Conservation (phyloP, 2,329 filamentous ascomycete genomes). For the Pseudogymnoascus sp. region DNA sequence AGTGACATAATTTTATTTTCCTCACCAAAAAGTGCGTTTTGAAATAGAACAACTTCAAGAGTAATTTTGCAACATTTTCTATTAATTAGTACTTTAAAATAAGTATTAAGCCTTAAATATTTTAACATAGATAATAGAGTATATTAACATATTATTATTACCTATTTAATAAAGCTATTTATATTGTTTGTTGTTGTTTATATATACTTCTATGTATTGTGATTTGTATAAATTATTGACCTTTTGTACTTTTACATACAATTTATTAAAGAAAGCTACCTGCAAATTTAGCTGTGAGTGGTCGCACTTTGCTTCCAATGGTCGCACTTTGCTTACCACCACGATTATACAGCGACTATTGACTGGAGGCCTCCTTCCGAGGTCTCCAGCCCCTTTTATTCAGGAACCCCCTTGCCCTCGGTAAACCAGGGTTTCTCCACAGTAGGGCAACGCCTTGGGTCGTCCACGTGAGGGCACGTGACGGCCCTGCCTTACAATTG, state of each 20-base stretch:
- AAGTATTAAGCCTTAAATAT: background rate
- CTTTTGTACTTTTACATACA: too few relatives aligned
- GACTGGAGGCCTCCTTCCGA: background rate
- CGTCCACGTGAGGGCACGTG: too few relatives aligned
- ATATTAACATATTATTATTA: slow-evolving; percentile 3
- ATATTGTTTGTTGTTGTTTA: background rate
- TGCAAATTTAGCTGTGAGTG: too few relatives aligned
- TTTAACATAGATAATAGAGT: background rate
- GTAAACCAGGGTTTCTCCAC: too few relatives aligned
- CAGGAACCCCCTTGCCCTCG: too few relatives aligned
- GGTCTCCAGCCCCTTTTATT: background rate
- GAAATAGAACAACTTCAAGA: too few relatives aligned
- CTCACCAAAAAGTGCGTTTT: background rate
- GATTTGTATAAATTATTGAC: too few relatives aligned
- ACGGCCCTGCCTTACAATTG: too few relatives aligned
- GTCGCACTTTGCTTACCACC: too few relatives aligned
- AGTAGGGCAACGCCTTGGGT: too few relatives aligned
- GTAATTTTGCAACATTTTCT: background rate
- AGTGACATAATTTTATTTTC: background rate
- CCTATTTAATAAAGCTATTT: background rate
- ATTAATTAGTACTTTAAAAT: background rate
- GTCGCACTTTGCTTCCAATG: too few relatives aligned
- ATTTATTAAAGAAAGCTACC: too few relatives aligned
- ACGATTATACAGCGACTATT: background rate
- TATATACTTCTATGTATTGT: background rate